Conservation (phyloP, 75 land plant genomes). For the Isoetes taiwanensis region DNA sequence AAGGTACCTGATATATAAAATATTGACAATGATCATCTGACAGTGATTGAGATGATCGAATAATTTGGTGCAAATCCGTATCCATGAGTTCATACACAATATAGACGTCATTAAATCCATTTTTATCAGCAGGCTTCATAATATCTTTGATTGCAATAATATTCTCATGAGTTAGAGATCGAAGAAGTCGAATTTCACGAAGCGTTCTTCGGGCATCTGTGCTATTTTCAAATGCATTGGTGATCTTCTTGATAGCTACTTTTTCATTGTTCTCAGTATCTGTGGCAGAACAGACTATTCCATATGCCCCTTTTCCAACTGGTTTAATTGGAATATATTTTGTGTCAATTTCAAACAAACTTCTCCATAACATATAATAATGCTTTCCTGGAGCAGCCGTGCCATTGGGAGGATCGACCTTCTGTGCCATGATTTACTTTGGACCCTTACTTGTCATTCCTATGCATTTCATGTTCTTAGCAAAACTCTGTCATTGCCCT, state of each 20-base stretch:
- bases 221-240: slow-evolving; percentile 54
- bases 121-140: slow-evolving; percentile 41
- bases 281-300: slow-evolving; percentile 90
- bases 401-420: slow-evolving; percentile 1
- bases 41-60: slow-evolving; percentile 48
- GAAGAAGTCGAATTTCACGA: slow-evolving; percentile 50
- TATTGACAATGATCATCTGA: slow-evolving; percentile 50
- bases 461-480: too few species aligned
- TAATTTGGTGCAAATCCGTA: slow-evolving; percentile 46
- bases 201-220: slow-evolving; percentile 63
- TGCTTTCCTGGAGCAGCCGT: not conserved
- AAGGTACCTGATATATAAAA: too few species aligned
- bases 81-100: slow-evolving; percentile 57
- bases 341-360: slow-evolving; percentile 71
- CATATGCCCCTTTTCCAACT: slow-evolving; percentile 89
- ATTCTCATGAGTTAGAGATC: slow-evolving; percentile 50
- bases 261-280: too few species aligned
- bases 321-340: slow-evolving; percentile 77
- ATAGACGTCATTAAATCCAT: slow-evolving; percentile 51
- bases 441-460: too few species aligned
- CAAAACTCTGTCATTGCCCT: too few species aligned
- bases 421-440: slow-evolving; percentile 6
- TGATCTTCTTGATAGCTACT: slow-evolving; percentile 68
- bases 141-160: slow-evolving; percentile 62
- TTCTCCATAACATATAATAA: slow-evolving; percentile 74